Evolutionary conservation across 148 eudicot species (phyloP), one percentile per base, ranked within the genome.

Genomic region (Cornus suecica): DNA sequence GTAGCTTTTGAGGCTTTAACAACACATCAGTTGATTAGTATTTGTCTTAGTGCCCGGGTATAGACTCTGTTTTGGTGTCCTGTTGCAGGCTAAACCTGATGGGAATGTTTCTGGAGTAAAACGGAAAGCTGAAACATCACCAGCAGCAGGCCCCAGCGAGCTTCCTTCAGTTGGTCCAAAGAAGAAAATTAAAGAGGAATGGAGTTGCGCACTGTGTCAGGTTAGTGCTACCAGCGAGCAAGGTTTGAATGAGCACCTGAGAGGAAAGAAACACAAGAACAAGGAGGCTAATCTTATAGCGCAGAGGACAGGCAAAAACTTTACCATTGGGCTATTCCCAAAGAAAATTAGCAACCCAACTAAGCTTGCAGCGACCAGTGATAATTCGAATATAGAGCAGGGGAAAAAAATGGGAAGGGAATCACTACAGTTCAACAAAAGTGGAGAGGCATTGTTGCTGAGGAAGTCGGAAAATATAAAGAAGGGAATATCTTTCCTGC

Each of bases 261-360:
- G 68, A 29, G 98, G 98, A 15, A 91, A 85, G 78, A 91, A 80
- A 75, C 97, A 94, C 89, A 86, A 86, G 81, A 51, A 86, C 3
- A 83, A 68, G 72, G 87, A 79, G 83, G 86, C 80, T 62, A 79
- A 76, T 52, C 63, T 78, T 72, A 32, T 63, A 14, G 69, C 82
- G 23, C 77, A 74, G 37, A 80, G 70, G 61, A 78, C 67, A 5
- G 89, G 88, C 27, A 66, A 73, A 10, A 78, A 74, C 74, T 76
- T 70, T 26, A 79, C 84, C 24, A 78, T 86, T 20, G 80, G 87
- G 60, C 76, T 83, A 26, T 83, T 78, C 28, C 82, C 85, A 5
- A 81, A 78, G 63, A 81, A 76, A 52, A 62, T 68, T 14, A 41
- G 27, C 26, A 80, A 80, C 37, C 66, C 73, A 31, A 30, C 6